Conservation (phyloP, 805 yeast genomes). For the Clavispora fructus region DNA sequence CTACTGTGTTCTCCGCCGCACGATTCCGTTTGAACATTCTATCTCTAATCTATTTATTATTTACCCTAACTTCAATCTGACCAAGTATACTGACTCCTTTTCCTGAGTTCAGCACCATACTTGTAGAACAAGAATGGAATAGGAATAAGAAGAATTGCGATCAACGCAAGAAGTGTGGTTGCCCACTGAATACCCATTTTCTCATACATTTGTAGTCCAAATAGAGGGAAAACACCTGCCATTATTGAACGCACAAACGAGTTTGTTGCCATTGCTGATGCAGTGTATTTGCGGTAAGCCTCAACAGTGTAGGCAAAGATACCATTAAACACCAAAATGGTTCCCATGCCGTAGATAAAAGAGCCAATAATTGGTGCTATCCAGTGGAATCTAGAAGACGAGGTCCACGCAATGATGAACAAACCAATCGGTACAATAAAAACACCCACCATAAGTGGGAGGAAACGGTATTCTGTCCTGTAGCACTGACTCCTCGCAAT, state of each 20-base stretch:
- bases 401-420: slow-evolving; percentile 13
- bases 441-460: slow-evolving; percentile 11
- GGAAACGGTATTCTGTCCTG: slow-evolving; percentile 7
- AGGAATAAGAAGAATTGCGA: slow-evolving; percentile 8
- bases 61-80: slow-evolving; percentile 1
- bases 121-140: slow-evolving; percentile 11
- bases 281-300: slow-evolving; percentile 12
- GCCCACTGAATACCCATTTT: slow-evolving; percentile 14
- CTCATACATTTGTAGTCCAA: slow-evolving; percentile 12
- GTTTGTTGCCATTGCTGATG: slow-evolving; percentile 14
- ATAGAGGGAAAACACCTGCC: slow-evolving; percentile 11
- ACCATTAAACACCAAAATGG: slow-evolving; percentile 11
- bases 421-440: slow-evolving; percentile 13
- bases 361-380: slow-evolving; percentile 13
- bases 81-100: slow-evolving; percentile 25
- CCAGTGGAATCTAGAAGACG: slow-evolving; percentile 9
- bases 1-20: too few relatives aligned
- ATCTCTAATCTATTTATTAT: neutral
- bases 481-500: slow-evolving; percentile 5
- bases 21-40: too few relatives aligned
- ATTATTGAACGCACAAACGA: slow-evolving; percentile 10
- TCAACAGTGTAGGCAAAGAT: slow-evolving; percentile 12
- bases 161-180: slow-evolving; percentile 8
- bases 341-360: slow-evolving; percentile 10
- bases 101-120: slow-evolving; percentile 16